These are phyloP conservation scores for Santalum album DNA, from an alignment of 164 flowering plant species.

Conservation along the genomic window DNA sequence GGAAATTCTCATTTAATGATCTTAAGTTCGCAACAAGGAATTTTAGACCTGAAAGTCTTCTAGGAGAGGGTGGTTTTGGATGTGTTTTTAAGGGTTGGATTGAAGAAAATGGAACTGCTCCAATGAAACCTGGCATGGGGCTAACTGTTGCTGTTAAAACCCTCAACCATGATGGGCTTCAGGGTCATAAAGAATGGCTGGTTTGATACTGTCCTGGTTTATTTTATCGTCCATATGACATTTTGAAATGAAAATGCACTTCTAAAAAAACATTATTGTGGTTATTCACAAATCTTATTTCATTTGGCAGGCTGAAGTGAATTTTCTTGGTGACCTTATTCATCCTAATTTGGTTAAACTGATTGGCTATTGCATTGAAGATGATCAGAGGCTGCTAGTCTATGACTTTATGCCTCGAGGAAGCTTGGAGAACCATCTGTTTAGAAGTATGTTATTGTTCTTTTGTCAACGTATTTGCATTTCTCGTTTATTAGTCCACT, in stretches of 20 bases:
- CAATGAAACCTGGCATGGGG: constrained; percentile 2
- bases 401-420: constrained; percentile 2
- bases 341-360: constrained; percentile 2
- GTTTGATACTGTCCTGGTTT: neutral
- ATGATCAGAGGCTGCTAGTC: constrained; percentile 1
- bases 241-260: neutral
- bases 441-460: neutral
- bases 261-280: too few species aligned
- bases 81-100: constrained; percentile 17
- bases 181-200: constrained; percentile 7
- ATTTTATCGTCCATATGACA: neutral
- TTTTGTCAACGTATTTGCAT: too few species aligned
- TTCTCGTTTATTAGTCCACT: too few species aligned
- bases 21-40: constrained; percentile 5
- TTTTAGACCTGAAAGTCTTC: constrained; percentile 7
- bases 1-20: constrained; percentile 6
- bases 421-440: constrained; percentile 1
- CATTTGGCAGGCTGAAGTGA: neutral
- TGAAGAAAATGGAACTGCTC: constrained; percentile 6
- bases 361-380: constrained; percentile 1
- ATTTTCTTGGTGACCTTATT: neutral
- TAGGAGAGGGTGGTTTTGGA: constrained; percentile 8
- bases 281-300: neutral
- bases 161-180: constrained; percentile 3
- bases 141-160: constrained; percentile 7